Evolutionary conservation across 2,329 filamentous ascomycete species (phyloP).

Genomic region (Fusarium annulatum): DNA sequence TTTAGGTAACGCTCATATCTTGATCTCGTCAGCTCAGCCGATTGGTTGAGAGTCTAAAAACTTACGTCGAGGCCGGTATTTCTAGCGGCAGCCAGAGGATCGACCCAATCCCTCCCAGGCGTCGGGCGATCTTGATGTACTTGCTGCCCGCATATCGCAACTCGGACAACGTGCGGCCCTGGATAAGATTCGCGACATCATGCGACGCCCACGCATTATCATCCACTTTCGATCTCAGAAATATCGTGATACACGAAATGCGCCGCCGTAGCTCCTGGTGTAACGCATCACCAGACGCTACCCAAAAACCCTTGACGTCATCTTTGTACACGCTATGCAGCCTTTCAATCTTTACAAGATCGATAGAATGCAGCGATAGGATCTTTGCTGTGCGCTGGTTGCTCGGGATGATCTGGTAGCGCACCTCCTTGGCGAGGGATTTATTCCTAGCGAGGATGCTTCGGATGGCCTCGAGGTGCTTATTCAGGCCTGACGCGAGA

Average conservation of each 20-base stretch:
- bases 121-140: constrained; percentile 49
- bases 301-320: constrained; percentile 45
- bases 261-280: constrained; percentile 45
- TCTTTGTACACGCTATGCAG: constrained; percentile 21
- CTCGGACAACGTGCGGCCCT: constrained; percentile 41
- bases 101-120: constrained; percentile 45
- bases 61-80: constrained; percentile 50
- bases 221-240: constrained; percentile 45
- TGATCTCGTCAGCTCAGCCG: neutral
- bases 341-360: constrained; percentile 19
- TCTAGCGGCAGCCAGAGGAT: constrained; percentile 49
- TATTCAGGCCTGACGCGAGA: constrained; percentile 42
- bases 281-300: neutral
- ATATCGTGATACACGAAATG: constrained; percentile 46
- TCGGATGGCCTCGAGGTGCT: constrained; percentile 43
- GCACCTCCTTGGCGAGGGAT: constrained; percentile 44
- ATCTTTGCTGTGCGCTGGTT: constrained; percentile 49
- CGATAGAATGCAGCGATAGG: constrained; percentile 34
- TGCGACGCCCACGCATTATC: constrained; percentile 33
- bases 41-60: neutral
- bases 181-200: constrained; percentile 34
- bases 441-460: constrained; percentile 46
- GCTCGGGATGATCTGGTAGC: constrained; percentile 46
- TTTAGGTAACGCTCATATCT: constrained; percentile 50
- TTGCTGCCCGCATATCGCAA: constrained; percentile 49